A percentile compares a stretch with the other conserved stretches of the same genome.
phyloP scores from a whole-genome alignment of 2,329 filamentous ascomycete species.

The Nemania sp. region DNA sequence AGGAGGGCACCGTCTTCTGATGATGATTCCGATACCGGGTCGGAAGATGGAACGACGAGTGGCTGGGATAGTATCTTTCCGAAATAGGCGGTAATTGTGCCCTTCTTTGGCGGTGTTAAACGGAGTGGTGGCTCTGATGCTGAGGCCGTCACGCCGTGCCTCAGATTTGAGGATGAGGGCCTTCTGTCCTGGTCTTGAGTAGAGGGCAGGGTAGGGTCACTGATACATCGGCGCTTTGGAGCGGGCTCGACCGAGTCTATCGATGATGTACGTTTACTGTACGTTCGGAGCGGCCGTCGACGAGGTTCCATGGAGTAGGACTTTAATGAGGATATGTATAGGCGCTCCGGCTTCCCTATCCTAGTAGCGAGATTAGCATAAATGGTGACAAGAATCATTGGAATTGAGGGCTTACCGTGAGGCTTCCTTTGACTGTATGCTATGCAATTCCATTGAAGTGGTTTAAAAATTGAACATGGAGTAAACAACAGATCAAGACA shows the following conservation, averaged over 20 bases:
- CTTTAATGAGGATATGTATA: slow-evolving; percentile 39
- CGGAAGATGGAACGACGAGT: slow-evolving; percentile 35
- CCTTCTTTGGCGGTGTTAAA: slow-evolving; percentile 41
- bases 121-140: not conserved
- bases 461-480: slow-evolving; percentile 9
- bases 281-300: slow-evolving; percentile 54
- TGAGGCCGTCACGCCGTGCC: not conserved
- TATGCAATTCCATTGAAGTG: slow-evolving; percentile 32
- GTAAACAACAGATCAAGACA: slow-evolving; percentile 6
- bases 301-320: slow-evolving; percentile 33
- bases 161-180: not conserved
- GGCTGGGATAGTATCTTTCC: slow-evolving; percentile 43
- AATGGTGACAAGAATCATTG: not conserved
- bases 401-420: slow-evolving; percentile 30
- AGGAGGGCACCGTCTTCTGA: slow-evolving; percentile 39
- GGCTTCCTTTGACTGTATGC: slow-evolving; percentile 19
- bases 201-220: slow-evolving; percentile 2
- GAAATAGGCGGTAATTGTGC: slow-evolving; percentile 51
- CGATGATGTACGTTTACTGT: slow-evolving; percentile 51
- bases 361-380: slow-evolving; percentile 23
- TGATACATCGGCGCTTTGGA: slow-evolving; percentile 45
- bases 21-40: slow-evolving; percentile 39
- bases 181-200: not conserved
- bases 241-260: slow-evolving; percentile 42
- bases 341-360: slow-evolving; percentile 39